A percentile compares a stretch with the other conserved stretches of the same genome.
phyloP scores from a whole-genome alignment of 352 stramenopile species.

The Aphanomyces cochlioides region DNA sequence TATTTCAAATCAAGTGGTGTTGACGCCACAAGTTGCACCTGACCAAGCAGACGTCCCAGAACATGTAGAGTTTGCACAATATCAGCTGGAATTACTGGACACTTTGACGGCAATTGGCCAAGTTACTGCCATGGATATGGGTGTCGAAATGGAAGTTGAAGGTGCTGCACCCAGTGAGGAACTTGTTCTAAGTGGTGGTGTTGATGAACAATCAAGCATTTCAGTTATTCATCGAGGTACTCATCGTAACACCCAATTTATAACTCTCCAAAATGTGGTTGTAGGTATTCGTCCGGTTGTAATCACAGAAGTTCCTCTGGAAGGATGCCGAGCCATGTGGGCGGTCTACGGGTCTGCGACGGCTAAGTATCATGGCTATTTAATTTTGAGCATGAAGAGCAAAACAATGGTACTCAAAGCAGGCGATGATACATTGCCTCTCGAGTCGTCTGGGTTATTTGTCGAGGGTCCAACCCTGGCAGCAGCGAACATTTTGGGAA shows the following conservation, averaged over 20 bases:
- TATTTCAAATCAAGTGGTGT: conserved; percentile 19
- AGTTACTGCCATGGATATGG: conserved; percentile 79
- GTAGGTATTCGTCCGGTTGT: conserved; percentile 70
- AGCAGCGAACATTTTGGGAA: conserved; percentile 73
- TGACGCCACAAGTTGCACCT: not conserved
- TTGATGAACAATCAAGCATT: conserved; percentile 53
- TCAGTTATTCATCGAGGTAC: conserved; percentile 67
- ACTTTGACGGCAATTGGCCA: conserved; percentile 67
- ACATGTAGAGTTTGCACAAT: conserved; percentile 31
- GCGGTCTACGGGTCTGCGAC: conserved; percentile 67
- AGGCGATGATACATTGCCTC: conserved; percentile 75
- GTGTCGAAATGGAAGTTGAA: conserved; percentile 66
- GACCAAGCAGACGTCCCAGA: conserved; percentile 37
- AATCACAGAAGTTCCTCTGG: conserved; percentile 72
- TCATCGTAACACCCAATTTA: not conserved
- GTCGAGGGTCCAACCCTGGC: conserved; percentile 73
- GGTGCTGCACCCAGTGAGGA: conserved; percentile 75
- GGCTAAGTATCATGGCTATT: conserved; percentile 60
- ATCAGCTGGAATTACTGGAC: conserved; percentile 61
- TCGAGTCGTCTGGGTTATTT: conserved; percentile 77
- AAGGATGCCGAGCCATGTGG: conserved; percentile 81
- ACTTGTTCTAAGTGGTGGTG: conserved; percentile 72
- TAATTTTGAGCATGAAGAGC: conserved; percentile 77
- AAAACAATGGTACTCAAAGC: conserved; percentile 82
- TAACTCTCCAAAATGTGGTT: not conserved